phyloP scores from a whole-genome alignment of 352 stramenopile species.

The Pythium sp. region DNA sequence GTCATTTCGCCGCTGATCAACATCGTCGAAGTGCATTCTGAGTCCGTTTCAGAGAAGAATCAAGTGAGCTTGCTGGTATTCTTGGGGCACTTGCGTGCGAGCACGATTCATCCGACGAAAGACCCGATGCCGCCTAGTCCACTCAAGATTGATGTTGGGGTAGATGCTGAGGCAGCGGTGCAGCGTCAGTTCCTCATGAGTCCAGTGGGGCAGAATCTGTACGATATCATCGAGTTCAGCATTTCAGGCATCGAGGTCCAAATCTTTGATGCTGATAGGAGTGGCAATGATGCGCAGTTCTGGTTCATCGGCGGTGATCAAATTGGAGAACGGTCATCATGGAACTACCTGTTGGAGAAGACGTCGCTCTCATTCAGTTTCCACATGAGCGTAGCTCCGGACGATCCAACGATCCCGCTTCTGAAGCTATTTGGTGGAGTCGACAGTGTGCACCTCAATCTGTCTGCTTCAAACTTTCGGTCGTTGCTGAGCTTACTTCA shows the following conservation, averaged over 20 bases:
- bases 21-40: constrained; percentile 49
- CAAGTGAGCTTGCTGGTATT: constrained; percentile 68
- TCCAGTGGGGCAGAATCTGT: constrained; percentile 46
- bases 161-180: constrained; percentile 1
- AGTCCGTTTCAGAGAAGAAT: constrained; percentile 19
- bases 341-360: constrained; percentile 71
- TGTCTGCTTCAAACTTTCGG: constrained; percentile 62
- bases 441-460: constrained; percentile 64
- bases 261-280: constrained; percentile 31
- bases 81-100: constrained; percentile 68
- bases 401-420: constrained; percentile 75
- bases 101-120: constrained; percentile 41
- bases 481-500: constrained; percentile 55
- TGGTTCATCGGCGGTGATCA: constrained; percentile 16
- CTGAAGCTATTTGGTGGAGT: constrained; percentile 74
- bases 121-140: constrained; percentile 15
- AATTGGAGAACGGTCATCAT: constrained; percentile 20
- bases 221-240: constrained; percentile 75
- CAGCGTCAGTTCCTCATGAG: constrained; percentile 17
- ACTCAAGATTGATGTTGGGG: not conserved
- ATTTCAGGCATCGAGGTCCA: constrained; percentile 81
- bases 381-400: constrained; percentile 71
- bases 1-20: constrained; percentile 81
- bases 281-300: constrained; percentile 12
- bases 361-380: constrained; percentile 71